Evolutionary conservation across 2,329 filamentous ascomycete species (phyloP), one percentile per base, ranked within the genome.

Genomic region (Daldinia sp.): DNA sequence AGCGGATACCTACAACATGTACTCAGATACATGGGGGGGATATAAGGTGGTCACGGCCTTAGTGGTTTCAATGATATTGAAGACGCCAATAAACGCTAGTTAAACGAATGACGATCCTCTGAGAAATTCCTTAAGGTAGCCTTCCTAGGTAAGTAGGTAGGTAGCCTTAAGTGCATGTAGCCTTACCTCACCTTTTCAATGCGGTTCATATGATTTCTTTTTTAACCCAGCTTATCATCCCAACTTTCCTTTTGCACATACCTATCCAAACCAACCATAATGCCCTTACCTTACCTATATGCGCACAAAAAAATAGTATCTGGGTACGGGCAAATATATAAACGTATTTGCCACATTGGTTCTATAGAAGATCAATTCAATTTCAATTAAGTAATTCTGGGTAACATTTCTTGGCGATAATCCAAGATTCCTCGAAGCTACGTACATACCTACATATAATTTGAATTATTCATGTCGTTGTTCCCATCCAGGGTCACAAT

Each of bases 91-190:
- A 39, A 67, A 63, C 58, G 63, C 54, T 66, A 59, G 67, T 64
- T 69, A 69, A 69, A 67, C 57, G 63, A 67, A 64, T 69, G 67
- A 67, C 60, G 63, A 69, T 69, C 67, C 63, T 60, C 51, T 69
- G 33, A 18, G 26, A 61, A 46, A 23, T 67, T 60, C 56, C 60
- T 61, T 39, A 39, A 15, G 12, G 13, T 4, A 39, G 10, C 35
- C 12, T 13, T 23, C 39, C 39, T 42, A 42, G 39, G 44, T 44
- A 26, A 18, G 18, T 48, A 48, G 1, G 18, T 48, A 48, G 18
- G 20, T 44, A 48, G 30, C 5, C 33, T 35, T 35, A 35, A 35
- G 33, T 9, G 33, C 33, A 35, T 35, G 33, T 28, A 28, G 44
- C 23, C 44, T 18, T 51, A 46, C 42, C 42, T 26, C n/a, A 26